phyloP scores from a whole-genome alignment of 108 stramenopile species.

The Licmophora abbreviata region DNA sequence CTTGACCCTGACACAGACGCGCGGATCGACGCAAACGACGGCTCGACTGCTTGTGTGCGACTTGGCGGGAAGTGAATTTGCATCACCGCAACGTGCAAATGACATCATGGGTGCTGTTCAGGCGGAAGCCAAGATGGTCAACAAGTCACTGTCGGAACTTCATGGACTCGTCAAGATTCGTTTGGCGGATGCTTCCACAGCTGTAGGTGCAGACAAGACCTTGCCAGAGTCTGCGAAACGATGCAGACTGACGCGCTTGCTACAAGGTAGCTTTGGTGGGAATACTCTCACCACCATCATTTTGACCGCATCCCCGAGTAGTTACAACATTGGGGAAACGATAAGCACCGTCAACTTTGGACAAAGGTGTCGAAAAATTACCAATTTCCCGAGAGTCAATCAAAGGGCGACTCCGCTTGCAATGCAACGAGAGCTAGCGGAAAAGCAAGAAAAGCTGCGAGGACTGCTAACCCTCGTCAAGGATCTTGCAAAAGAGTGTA shows the following conservation, averaged over 20 bases:
- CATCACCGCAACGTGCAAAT: conserved; percentile 12
- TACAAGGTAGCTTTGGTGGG: conserved; percentile 83
- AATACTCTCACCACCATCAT: conserved; percentile 76
- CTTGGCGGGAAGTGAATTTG: conserved; percentile 83
- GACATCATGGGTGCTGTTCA: conserved; percentile 34
- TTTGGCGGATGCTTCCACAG: conserved; percentile 43
- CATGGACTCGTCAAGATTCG: conserved; percentile 60
- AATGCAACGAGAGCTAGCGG: conserved; percentile 44
- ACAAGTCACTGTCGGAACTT: conserved; percentile 66
- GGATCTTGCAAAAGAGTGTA: conserved; percentile 53
- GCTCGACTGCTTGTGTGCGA: conserved; percentile 66
- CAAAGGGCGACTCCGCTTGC: conserved; percentile 28
- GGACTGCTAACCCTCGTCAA: conserved; percentile 50
- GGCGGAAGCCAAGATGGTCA: conserved; percentile 74
- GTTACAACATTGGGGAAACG: conserved; percentile 75
- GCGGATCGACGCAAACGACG: conserved; percentile 32
- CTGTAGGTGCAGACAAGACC: conserved; percentile 21
- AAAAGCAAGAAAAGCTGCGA: conserved; percentile 43
- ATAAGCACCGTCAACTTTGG: conserved; percentile 80
- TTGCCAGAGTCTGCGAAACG: conserved; percentile 44
- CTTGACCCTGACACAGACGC: conserved; percentile 54
- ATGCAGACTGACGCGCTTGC: conserved; percentile 73
- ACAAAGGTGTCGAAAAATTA: conserved; percentile 39
- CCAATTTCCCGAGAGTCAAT: conserved; percentile 38
- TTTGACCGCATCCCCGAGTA: conserved; percentile 74